Evolutionary conservation across 2,329 filamentous ascomycete genomes (phyloP).

Genomic region (Aureobasidium uvarum): DNA sequence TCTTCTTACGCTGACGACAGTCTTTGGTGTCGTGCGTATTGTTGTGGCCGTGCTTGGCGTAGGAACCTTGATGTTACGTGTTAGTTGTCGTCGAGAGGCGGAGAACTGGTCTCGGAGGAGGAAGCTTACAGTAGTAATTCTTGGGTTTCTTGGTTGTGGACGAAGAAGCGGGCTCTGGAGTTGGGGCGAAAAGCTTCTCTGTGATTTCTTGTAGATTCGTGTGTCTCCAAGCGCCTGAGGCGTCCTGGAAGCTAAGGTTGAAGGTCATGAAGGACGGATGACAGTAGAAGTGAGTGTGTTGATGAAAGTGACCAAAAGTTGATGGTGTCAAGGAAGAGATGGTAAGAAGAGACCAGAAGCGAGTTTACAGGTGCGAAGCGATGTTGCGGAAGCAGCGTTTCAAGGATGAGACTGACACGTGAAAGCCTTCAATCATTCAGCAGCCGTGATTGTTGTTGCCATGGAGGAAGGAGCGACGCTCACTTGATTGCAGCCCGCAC

Average conservation of each 20-base stretch:
- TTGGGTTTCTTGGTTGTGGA: neutral
- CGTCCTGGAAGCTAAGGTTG: too few species aligned
- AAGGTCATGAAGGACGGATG: too few species aligned
- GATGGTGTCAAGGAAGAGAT: neutral
- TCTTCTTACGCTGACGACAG: neutral
- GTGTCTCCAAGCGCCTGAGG: too few species aligned
- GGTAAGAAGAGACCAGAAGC: neutral
- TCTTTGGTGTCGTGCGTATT: neutral
- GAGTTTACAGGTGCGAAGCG: neutral
- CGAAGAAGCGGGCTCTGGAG: neutral
- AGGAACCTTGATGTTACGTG: neutral
- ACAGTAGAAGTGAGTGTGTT: too few species aligned
- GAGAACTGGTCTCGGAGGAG: neutral
- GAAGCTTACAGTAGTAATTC: neutral
- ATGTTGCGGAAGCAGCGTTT: neutral
- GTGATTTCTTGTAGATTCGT: too few species aligned
- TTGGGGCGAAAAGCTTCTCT: neutral
- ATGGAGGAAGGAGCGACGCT: neutral
- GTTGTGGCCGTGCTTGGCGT: neutral
- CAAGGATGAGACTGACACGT: neutral
- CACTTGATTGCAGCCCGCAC: neutral
- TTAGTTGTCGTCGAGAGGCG: too few species aligned
- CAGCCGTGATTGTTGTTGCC: neutral
- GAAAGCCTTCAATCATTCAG: neutral
- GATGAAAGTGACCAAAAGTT: too few species aligned